Conservation (phyloP, 805 yeast species). For the Nakazawaea ambrosiae region DNA sequence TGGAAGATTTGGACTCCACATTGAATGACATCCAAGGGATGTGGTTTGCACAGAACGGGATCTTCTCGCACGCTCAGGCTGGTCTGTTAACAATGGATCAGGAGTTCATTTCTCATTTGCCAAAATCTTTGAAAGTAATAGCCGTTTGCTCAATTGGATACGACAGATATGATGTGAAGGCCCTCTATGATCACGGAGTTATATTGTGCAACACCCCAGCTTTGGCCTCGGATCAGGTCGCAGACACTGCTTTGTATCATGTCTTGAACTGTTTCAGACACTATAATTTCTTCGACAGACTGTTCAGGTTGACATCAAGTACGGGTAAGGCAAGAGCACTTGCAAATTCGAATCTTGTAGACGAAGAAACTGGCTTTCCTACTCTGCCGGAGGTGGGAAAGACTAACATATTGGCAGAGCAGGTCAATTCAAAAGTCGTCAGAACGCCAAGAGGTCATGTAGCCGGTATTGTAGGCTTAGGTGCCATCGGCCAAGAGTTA, state of each 20-base stretch:
- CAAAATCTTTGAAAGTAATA: constrained; percentile 38
- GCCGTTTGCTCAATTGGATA: constrained; percentile 57
- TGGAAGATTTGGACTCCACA: constrained; percentile 30
- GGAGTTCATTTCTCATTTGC: constrained; percentile 25
- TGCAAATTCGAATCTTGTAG: constrained; percentile 23
- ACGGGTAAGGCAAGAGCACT: constrained; percentile 33
- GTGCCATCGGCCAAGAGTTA: constrained; percentile 50
- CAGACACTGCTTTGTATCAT: constrained; percentile 60
- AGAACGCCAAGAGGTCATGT: constrained; percentile 42
- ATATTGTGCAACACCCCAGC: constrained; percentile 55
- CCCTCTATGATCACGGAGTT: constrained; percentile 38
- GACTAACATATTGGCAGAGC: constrained; percentile 33
- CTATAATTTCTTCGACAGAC: constrained; percentile 38
- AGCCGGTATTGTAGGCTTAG: constrained; percentile 54
- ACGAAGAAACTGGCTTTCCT: constrained; percentile 24
- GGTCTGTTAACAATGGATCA: constrained; percentile 15
- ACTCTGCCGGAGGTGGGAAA: constrained; percentile 19
- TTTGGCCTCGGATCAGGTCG: constrained; percentile 59
- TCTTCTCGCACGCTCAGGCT: constrained; percentile 28
- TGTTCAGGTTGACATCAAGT: constrained; percentile 28
- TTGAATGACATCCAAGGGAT: constrained; percentile 41
- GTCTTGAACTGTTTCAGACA: constrained; percentile 55
- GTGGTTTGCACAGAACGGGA: constrained; percentile 50
- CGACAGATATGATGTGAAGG: constrained; percentile 42
- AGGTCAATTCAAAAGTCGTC: constrained; percentile 27